Conservation (phyloP, 169 alveolate species). For the Ophryocystis elektroscirrha region DNA sequence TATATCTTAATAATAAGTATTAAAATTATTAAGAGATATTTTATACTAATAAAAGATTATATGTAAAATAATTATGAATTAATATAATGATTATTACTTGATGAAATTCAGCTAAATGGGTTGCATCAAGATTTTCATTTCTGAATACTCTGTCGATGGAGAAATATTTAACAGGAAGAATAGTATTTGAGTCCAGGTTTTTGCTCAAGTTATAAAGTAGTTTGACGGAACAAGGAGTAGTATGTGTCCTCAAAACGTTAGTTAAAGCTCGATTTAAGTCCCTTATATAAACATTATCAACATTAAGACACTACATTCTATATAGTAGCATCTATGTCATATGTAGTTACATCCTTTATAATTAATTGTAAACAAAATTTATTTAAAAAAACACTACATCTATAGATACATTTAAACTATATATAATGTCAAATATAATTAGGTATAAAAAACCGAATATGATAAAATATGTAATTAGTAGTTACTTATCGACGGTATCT, state of each 20-base stretch:
- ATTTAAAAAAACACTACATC: too few species aligned
- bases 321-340: not conserved
- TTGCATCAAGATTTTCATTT: slow-evolving; percentile 93
- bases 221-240: slow-evolving; percentile 78
- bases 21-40: too few species aligned
- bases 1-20: too few species aligned
- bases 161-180: slow-evolving; percentile 73
- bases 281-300: slow-evolving; percentile 1
- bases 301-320: not conserved
- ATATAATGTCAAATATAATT: not conserved
- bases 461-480: not conserved
- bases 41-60: too few species aligned
- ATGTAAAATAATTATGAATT: slow-evolving; percentile 58
- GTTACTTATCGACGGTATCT: not conserved
- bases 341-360: not conserved
- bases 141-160: slow-evolving; percentile 97
- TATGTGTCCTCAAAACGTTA: slow-evolving; percentile 83
- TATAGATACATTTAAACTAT: too few species aligned
- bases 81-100: slow-evolving; percentile 80
- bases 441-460: not conserved
- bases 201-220: slow-evolving; percentile 66
- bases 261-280: slow-evolving; percentile 25
- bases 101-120: slow-evolving; percentile 98
- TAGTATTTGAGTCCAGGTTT: not conserved
- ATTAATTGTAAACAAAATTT: too few species aligned